Conservation (phyloP, 176 grass and related monocot species). For the Alopecurus myosuroides region DNA sequence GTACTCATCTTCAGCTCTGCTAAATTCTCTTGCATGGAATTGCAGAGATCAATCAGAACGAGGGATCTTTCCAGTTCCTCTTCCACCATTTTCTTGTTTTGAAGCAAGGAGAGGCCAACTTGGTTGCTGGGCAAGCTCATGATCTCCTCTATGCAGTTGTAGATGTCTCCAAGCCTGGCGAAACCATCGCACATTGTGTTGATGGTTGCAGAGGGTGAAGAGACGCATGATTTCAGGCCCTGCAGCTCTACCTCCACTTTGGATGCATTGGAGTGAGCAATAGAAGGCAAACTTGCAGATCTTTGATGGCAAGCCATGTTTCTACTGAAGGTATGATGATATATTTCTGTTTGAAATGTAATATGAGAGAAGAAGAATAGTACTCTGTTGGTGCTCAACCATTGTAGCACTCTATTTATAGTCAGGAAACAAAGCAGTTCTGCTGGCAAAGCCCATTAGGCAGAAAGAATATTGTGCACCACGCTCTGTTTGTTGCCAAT, state of each 20-base stretch:
- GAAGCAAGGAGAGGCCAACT: not conserved
- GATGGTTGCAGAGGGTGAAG: not conserved
- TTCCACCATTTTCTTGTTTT: conserved; percentile 30
- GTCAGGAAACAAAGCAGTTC: not conserved
- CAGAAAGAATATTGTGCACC: not conserved
- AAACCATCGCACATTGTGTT: not conserved
- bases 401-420: conserved; percentile 22
- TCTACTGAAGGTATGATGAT: not conserved
- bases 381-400: conserved; percentile 8
- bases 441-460: not conserved
- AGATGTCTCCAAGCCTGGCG: conserved; percentile 19
- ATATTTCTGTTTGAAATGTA: not conserved
- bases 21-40: conserved; percentile 22
- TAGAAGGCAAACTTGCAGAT: conserved; percentile 41
- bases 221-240: not conserved
- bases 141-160: conserved; percentile 25
- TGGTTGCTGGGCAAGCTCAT: conserved; percentile 42
- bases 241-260: conserved; percentile 37
- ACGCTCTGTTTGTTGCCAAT: not conserved
- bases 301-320: conserved; percentile 47
- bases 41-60: conserved; percentile 32
- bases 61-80: conserved; percentile 41
- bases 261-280: not conserved
- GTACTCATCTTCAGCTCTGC: conserved; percentile 12
- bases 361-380: not conserved